These are phyloP conservation scores for Phytopythium montanum DNA, from an alignment of 352 stramenopile species.

Conservation along the genomic window DNA sequence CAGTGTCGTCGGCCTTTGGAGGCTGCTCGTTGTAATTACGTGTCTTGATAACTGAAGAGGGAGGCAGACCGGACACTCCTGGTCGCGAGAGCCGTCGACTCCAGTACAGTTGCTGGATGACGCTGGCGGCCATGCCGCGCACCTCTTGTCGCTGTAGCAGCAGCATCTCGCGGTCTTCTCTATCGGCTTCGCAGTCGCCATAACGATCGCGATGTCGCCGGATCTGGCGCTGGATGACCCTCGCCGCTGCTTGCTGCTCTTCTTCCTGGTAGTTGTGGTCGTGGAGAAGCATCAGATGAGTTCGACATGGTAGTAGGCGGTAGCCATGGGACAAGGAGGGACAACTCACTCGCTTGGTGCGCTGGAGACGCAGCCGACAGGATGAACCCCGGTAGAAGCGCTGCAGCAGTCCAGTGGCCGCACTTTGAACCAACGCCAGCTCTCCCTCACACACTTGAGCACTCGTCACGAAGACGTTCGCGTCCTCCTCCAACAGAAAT, in stretches of 20 bases:
- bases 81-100: slow-evolving; percentile 2
- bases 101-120: slow-evolving; percentile 38
- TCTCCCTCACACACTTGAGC: slow-evolving; percentile 4
- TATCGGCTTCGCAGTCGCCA: slow-evolving; percentile 2
- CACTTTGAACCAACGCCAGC: slow-evolving; percentile 7
- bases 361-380: slow-evolving; percentile 19
- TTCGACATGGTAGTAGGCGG: not conserved
- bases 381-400: slow-evolving; percentile 24
- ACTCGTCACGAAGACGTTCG: slow-evolving; percentile 5
- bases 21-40: not conserved
- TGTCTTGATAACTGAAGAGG: not conserved
- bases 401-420: slow-evolving; percentile 22
- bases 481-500: slow-evolving; percentile 4
- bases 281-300: not conserved
- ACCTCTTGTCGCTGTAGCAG: slow-evolving; percentile 30
- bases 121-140: slow-evolving; percentile 34
- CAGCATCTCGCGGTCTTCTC: slow-evolving; percentile 14
- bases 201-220: slow-evolving; percentile 15
- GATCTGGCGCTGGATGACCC: slow-evolving; percentile 19
- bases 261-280: not conserved
- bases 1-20: slow-evolving; percentile 6
- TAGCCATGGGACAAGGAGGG: not conserved
- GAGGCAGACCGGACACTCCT: not conserved
- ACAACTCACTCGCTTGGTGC: slow-evolving; percentile 21
- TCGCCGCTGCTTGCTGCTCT: slow-evolving; percentile 16